A percentile compares a stretch with the other conserved stretches of the same genome.
Conservation (phyloP, 805 yeast genomes). For the Barnettozyma populi region DNA sequence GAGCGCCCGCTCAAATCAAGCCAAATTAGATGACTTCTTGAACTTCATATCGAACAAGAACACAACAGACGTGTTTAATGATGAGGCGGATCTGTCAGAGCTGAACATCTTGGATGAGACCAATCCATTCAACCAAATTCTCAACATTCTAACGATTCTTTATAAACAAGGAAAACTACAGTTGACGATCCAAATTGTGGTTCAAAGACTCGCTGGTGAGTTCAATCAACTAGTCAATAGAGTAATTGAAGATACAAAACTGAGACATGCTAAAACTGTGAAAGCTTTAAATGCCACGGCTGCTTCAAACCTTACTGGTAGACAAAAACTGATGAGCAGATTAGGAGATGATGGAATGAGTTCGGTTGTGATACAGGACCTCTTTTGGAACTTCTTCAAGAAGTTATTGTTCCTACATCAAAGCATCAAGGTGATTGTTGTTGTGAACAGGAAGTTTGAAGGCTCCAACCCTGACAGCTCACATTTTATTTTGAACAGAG, state of each 20-base stretch:
- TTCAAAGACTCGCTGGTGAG: constrained; percentile 54
- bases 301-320: constrained; percentile 11
- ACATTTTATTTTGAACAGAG: constrained; percentile 6
- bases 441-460: constrained; percentile 38
- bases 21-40: constrained; percentile 32
- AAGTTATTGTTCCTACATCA: constrained; percentile 61
- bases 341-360: constrained; percentile 38
- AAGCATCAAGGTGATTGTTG: constrained; percentile 61
- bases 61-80: constrained; percentile 8
- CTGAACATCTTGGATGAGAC: constrained; percentile 31
- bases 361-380: constrained; percentile 56
- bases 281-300: constrained; percentile 23
- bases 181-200: constrained; percentile 48
- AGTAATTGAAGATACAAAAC: constrained; percentile 59
- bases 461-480: constrained; percentile 10
- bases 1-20: constrained; percentile 37
- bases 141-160: constrained; percentile 49
- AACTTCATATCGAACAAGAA: constrained; percentile 15
- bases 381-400: constrained; percentile 65
- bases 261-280: constrained; percentile 43
- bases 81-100: constrained; percentile 26
- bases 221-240: constrained; percentile 56
- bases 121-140: constrained; percentile 50
- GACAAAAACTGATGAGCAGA: constrained; percentile 22
- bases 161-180: constrained; percentile 57